Evolutionary conservation across 495 filamentous ascomycete species (phyloP).

Genomic region (Cryomyces minteri): DNA sequence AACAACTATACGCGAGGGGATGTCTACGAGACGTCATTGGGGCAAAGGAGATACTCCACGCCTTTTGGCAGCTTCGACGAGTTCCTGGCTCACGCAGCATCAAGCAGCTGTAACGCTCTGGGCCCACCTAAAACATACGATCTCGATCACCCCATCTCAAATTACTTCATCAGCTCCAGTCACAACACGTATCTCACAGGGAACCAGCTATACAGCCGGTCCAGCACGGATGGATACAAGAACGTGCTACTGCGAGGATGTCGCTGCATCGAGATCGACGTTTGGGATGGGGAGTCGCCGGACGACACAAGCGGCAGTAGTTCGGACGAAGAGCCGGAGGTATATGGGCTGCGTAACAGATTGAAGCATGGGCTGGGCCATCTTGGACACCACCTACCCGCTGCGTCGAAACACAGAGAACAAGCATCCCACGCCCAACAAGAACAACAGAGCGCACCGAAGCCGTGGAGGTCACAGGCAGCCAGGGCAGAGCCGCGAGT

Average conservation of each 20-base stretch:
- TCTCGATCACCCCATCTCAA: conserved; percentile 43
- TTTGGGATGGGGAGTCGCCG: conserved; percentile 64
- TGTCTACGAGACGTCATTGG: background rate
- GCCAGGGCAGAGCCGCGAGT: conserved; percentile 50
- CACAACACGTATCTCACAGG: conserved; percentile 93
- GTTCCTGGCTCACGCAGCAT: conserved; percentile 3
- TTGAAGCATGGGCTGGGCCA: conserved; percentile 5
- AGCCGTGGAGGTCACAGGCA: conserved; percentile 19
- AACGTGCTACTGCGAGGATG: conserved; percentile 67
- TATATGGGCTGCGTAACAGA: conserved; percentile 2
- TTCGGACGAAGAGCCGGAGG: conserved; percentile 11
- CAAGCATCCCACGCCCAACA: conserved; percentile 9
- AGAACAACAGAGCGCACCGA: background rate
- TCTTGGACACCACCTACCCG: conserved; percentile 4
- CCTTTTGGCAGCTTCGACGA: background rate
- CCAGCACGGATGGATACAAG: conserved; percentile 65
- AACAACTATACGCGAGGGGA: background rate
- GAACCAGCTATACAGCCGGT: conserved; percentile 74
- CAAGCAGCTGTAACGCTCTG: background rate
- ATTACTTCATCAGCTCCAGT: conserved; percentile 81
- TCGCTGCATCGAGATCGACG: conserved; percentile 87
- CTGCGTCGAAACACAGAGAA: background rate
- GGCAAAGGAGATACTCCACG: background rate
- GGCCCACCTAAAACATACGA: background rate
- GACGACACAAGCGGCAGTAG: conserved; percentile 21